Base-by-base conservation (phyloP, 495 filamentous ascomycete genomes). In the Xylaria intraflava region DNA sequence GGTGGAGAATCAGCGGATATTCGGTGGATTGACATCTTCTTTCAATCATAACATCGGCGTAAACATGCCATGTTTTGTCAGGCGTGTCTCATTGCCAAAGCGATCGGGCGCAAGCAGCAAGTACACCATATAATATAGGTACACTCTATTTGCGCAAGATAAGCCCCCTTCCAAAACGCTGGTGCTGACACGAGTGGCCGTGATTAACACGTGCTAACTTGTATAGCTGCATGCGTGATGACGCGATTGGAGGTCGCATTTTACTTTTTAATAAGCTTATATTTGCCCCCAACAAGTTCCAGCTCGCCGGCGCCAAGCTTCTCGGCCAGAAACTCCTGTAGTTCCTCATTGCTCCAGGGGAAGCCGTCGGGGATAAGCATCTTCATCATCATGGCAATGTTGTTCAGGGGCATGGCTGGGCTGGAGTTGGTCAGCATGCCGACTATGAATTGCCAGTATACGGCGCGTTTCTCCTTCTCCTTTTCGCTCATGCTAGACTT, bases 361-460 rank as follows among this genome's bases (percentile, higher is more conserved):
- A 96, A 96, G 6, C 89, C 88, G 12, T 88, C 90, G 1, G 86
- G 80, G 26, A 97, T 84, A 24, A 89, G 77, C 76, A 98, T 86
- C 66, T 86, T 87, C 75, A 98, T 73, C 88, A 97, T 95, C 86
- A 91, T 92, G 4, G 83, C 76, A 53, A 98, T 91, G 69, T 88
- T 82, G 62, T 79, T 78, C 55, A 89, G 64, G 42, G 86, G 81
- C 86, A 95, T 94, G 27, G 70, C 62, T 26, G 83, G 71, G 6
- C 86, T 88, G 53, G 85, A 79, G 66, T 97, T 96, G 53, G 88
- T 97, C 70, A 99, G 72, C 92, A 99, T 96, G 41, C 87, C 89
- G 46, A 88, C 74, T 53, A 99, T 88, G 64, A 93, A 96, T 64
- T 88, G 83, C 83, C 84, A 87, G 71, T 95, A 94, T 33, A 95